Conservation (phyloP, 2,329 filamentous ascomycete species). For the Aspergillus caelatus region DNA sequence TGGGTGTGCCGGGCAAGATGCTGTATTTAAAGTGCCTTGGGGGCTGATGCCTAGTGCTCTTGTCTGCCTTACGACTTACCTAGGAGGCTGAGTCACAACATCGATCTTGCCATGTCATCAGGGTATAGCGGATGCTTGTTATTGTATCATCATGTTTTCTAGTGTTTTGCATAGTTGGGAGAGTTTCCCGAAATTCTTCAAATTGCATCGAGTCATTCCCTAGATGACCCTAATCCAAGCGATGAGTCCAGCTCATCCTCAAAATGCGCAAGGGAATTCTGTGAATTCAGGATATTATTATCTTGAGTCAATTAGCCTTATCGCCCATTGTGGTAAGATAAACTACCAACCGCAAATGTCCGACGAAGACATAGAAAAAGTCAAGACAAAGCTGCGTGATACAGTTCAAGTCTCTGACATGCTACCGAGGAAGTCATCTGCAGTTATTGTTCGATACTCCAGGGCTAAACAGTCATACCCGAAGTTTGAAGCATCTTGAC, state of each 20-base stretch:
- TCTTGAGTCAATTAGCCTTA: neutral
- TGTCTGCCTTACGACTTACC: neutral
- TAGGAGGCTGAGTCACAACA: neutral
- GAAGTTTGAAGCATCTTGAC: too few species aligned
- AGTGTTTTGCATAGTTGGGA: neutral
- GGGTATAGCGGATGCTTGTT: neutral
- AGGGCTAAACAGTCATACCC: neutral
- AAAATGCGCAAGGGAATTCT: neutral
- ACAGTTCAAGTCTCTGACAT: neutral
- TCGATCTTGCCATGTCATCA: neutral
- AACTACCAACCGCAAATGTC: neutral
- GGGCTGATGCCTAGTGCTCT: neutral
- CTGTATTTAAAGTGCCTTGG: neutral
- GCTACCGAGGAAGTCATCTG: too few species aligned
- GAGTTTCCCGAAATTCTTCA: neutral
- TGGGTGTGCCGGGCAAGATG: neutral
- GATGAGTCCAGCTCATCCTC: neutral
- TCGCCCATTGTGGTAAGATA: neutral
- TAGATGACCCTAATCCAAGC: too few species aligned
- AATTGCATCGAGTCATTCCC: neutral
- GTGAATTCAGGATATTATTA: neutral
- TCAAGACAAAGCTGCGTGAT: neutral
- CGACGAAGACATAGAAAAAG: neutral
- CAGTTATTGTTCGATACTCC: too few species aligned
- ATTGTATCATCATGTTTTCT: neutral